These are phyloP conservation scores for Pythium phragmiticola DNA, from an alignment of 352 stramenopile species.

Conservation along the genomic window DNA sequence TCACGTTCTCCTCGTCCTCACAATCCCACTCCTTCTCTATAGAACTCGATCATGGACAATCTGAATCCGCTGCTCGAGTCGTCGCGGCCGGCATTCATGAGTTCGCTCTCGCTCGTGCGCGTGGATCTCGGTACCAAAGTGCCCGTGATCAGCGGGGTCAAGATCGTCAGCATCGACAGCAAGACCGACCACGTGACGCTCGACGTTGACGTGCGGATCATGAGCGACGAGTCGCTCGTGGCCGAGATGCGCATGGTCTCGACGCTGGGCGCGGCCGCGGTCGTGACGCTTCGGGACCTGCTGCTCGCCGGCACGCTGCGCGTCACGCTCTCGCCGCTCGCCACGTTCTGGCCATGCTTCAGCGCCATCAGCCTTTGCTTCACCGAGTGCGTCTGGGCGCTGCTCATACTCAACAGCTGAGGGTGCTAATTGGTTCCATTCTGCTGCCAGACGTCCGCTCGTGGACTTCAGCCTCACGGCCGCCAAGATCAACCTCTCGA, in stretches of 20 bases:
- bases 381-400: conserved; percentile 41
- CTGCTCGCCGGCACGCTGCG: conserved; percentile 70
- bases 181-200: conserved; percentile 65
- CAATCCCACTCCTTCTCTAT: not conserved
- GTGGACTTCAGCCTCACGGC: conserved; percentile 80
- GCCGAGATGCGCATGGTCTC: conserved; percentile 71
- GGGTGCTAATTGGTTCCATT: not conserved
- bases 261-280: conserved; percentile 51
- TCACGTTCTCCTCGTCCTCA: not conserved
- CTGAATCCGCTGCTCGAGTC: conserved; percentile 66
- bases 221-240: conserved; percentile 57
- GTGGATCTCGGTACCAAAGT: conserved; percentile 57
- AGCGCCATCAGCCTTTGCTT: conserved; percentile 67
- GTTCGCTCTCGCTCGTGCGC: conserved; percentile 50
- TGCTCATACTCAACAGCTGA: not conserved
- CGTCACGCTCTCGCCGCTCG: conserved; percentile 70
- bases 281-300: conserved; percentile 60
- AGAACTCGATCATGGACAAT: conserved; percentile 65
- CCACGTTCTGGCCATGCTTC: conserved; percentile 71
- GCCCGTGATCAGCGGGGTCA: conserved; percentile 68
- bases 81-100: conserved; percentile 66
- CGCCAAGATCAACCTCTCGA: conserved; percentile 83
- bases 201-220: conserved; percentile 63
- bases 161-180: conserved; percentile 59
- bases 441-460: conserved; percentile 44